Conservation (phyloP, 1,284 basidiomycete genomes). For the Ganoderma multipileum region DNA sequence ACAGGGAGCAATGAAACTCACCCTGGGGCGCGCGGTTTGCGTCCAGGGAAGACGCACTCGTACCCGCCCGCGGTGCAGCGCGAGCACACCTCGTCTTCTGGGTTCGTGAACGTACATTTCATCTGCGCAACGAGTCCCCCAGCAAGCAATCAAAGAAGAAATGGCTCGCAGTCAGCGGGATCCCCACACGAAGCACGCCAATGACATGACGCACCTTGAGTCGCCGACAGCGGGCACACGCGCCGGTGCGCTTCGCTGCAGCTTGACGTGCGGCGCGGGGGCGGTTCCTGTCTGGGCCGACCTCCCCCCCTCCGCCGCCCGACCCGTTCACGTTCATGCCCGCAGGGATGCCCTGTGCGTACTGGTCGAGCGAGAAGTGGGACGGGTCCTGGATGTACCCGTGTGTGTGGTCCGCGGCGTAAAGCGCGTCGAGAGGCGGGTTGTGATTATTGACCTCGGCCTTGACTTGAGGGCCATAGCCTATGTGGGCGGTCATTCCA, state of each 20-base stretch:
- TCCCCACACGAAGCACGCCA: background rate
- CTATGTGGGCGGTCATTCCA: constrained; percentile 11
- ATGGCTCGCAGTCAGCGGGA: background rate
- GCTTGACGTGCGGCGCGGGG: constrained; percentile 20
- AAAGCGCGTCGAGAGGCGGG: constrained; percentile 20
- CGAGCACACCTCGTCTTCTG: constrained; percentile 34
- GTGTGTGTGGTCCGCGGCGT: constrained; percentile 15
- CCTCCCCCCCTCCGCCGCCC: constrained; percentile 14
- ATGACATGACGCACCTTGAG: constrained; percentile 36
- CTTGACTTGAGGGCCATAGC: constrained; percentile 26
- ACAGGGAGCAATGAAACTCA: constrained; percentile 20
- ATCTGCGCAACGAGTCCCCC: constrained; percentile 32
- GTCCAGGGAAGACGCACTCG: constrained; percentile 43
- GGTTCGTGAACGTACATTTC: constrained; percentile 42
- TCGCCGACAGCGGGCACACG: constrained; percentile 43
- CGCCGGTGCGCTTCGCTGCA: constrained; percentile 32
- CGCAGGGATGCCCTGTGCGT: constrained; percentile 11
- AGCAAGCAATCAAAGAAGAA: background rate
- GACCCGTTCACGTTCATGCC: constrained; percentile 19
- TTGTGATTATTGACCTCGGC: constrained; percentile 20
- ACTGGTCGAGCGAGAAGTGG: constrained; percentile 23
- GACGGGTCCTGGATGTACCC: constrained; percentile 26
- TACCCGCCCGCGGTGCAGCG: constrained; percentile 40
- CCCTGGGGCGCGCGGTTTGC: constrained; percentile 45
- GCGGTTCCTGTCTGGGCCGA: constrained; percentile 24